A percentile compares a stretch with the other conserved stretches of the same genome.
Conservation (phyloP, 2,329 filamentous ascomycete genomes). For the Tolypocladium sp. region DNA sequence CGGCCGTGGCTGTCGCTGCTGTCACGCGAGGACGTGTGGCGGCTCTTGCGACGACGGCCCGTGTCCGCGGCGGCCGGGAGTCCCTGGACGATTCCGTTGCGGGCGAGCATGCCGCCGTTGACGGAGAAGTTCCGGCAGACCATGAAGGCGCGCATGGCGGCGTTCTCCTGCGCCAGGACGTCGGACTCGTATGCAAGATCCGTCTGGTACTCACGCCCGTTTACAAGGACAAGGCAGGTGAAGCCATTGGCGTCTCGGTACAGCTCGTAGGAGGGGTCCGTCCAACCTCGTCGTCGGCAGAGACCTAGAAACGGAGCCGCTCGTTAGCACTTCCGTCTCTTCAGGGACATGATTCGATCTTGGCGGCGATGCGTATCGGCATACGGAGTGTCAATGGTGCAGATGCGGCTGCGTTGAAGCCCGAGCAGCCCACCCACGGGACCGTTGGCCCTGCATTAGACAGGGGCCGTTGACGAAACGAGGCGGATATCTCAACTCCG, state of each 20-base stretch:
- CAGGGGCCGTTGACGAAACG: not conserved
- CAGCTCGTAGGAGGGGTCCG: constrained; percentile 79
- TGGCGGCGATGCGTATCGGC: not conserved
- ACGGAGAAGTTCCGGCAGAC: constrained; percentile 96
- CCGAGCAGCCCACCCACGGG: not conserved
- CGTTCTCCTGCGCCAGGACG: constrained; percentile 79
- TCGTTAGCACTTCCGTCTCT: constrained; percentile 21
- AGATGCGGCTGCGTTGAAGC: not conserved
- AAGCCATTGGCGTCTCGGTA: constrained; percentile 67
- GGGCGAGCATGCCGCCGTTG: constrained; percentile 82
- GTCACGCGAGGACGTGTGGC: constrained; percentile 39
- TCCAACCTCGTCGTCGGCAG: constrained; percentile 90
- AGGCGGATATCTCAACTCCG: not conserved
- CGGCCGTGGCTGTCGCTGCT: constrained; percentile 34
- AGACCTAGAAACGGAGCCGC: constrained; percentile 52
- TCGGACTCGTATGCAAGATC: constrained; percentile 78
- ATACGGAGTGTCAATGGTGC: not conserved
- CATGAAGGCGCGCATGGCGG: constrained; percentile 93
- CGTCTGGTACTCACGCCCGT: constrained; percentile 93
- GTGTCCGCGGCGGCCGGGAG: constrained; percentile 43
- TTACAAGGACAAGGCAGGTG: constrained; percentile 86
- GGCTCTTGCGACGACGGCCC: constrained; percentile 41
- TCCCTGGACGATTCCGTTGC: constrained; percentile 60
- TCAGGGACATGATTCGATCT: not conserved
- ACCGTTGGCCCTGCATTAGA: not conserved